Conservation (phyloP, 2,329 filamentous ascomycete species). For the Colletotrichum horii region DNA sequence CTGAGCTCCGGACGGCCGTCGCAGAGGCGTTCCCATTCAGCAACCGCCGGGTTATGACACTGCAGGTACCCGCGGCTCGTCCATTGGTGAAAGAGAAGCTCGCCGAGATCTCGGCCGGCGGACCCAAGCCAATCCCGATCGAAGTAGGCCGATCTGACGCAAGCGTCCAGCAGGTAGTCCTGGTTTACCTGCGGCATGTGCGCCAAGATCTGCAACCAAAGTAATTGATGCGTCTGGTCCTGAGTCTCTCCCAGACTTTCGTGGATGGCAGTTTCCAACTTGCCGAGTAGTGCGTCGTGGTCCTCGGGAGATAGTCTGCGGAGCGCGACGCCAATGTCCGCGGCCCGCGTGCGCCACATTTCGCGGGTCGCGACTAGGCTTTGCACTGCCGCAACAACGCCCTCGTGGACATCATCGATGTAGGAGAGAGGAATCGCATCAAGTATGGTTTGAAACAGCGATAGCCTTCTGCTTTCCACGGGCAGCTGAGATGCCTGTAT, state of each 20-base stretch:
- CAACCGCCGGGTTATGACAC: background rate
- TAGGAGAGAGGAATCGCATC: background rate
- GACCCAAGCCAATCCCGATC: background rate
- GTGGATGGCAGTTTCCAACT: background rate
- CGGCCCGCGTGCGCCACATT: background rate
- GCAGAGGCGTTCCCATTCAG: background rate
- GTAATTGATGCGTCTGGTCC: constrained; percentile 2
- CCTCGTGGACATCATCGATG: background rate
- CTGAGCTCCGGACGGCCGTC: background rate
- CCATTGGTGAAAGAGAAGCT: constrained; percentile 26
- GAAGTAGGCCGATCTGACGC: constrained; percentile 16
- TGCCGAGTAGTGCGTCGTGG: background rate
- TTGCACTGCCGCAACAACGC: constrained; percentile 13
- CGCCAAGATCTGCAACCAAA: constrained; percentile 24
- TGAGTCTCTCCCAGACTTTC: background rate
- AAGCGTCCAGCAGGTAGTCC: constrained; percentile 21
- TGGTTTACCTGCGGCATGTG: constrained; percentile 20
- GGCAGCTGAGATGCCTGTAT: background rate
- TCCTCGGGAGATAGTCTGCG: background rate
- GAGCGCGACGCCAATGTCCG: constrained; percentile 14
- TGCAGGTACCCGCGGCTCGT: constrained; percentile 20
- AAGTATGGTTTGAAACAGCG: constrained; percentile 6
- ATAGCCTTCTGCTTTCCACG: background rate
- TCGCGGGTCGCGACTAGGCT: background rate
- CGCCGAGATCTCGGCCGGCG: constrained; percentile 20